Percentiles rank a stretch among this genome's conserved stretches.
phyloP scores from a whole-genome alignment of 2,329 filamentous ascomycete genomes.

The Delphinella strobiligena region DNA sequence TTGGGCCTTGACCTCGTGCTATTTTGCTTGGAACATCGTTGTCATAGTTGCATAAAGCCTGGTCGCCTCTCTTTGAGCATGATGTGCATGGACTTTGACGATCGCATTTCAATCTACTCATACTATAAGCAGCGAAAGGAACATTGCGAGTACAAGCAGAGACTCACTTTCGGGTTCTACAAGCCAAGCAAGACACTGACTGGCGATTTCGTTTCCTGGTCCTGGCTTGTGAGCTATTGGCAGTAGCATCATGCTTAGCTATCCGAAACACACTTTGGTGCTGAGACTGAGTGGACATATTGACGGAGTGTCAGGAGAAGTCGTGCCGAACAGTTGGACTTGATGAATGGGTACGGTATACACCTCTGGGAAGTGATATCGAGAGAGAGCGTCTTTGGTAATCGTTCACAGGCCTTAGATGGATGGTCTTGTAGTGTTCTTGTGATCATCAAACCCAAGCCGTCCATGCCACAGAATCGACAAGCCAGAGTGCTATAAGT shows the following conservation, averaged over 20 bases:
- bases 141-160: neutral
- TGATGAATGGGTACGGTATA: too few relatives aligned
- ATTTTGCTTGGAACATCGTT: neutral
- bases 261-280: neutral
- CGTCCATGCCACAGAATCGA: too few relatives aligned
- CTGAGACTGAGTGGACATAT: too few relatives aligned
- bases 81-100: conserved; percentile 3
- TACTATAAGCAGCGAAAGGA: neutral
- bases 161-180: neutral
- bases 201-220: neutral
- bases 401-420: too few relatives aligned
- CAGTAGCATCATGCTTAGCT: neutral
- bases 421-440: too few relatives aligned
- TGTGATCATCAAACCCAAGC: too few relatives aligned
- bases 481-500: too few relatives aligned
- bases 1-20: neutral
- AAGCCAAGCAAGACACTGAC: neutral
- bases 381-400: too few relatives aligned
- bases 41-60: neutral
- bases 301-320: too few relatives aligned
- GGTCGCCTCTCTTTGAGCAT: conserved; percentile 2
- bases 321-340: too few relatives aligned
- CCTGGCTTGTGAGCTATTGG: neutral
- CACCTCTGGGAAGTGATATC: too few relatives aligned
- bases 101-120: conserved; percentile 3